Percentiles rank a stretch among this genome's conserved stretches.
These are phyloP conservation scores for Sugiyamaella japonica DNA, from an alignment of 1,139 yeast species.

Conservation along the genomic window DNA sequence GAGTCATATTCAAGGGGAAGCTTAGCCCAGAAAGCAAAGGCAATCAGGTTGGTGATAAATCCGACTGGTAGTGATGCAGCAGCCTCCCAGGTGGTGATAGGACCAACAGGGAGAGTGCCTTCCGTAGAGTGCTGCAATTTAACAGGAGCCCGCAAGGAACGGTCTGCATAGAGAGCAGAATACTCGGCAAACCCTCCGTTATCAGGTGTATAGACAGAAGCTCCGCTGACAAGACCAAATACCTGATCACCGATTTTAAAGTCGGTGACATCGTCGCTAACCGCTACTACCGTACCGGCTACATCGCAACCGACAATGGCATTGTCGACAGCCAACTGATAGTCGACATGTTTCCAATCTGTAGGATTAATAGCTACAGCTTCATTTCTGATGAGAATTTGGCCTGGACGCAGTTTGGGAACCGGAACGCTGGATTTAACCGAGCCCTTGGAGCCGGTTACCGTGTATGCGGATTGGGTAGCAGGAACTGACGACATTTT, in stretches of 20 bases:
- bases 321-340: conserved; percentile 45
- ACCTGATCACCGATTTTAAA: conserved; percentile 58
- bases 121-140: conserved; percentile 9
- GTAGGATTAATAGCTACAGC: conserved; percentile 73
- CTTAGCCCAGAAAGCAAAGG: conserved; percentile 25
- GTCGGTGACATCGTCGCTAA: conserved; percentile 57
- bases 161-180: conserved; percentile 34
- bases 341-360: conserved; percentile 64
- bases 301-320: conserved; percentile 44
- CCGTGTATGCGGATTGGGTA: conserved; percentile 21
- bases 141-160: conserved; percentile 1
- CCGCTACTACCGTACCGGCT: conserved; percentile 57
- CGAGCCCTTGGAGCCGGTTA: conserved; percentile 15
- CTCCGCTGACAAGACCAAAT: conserved; percentile 54
- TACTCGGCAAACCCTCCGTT: conserved; percentile 66
- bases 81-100: conserved; percentile 54
- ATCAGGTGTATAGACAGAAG: conserved; percentile 40
- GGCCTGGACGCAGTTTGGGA: conserved; percentile 37
- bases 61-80: conserved; percentile 62
- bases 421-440: conserved; percentile 20
- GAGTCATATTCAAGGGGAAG: conserved; percentile 24
- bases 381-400: conserved; percentile 53
- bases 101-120: conserved; percentile 40
- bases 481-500: conserved; percentile 9
- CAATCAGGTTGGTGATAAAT: conserved; percentile 28